Percentiles rank a stretch among this genome's conserved stretches.
phyloP scores from a whole-genome alignment of 179 eudicot genomes.

The Monotropa hypopitys region DNA sequence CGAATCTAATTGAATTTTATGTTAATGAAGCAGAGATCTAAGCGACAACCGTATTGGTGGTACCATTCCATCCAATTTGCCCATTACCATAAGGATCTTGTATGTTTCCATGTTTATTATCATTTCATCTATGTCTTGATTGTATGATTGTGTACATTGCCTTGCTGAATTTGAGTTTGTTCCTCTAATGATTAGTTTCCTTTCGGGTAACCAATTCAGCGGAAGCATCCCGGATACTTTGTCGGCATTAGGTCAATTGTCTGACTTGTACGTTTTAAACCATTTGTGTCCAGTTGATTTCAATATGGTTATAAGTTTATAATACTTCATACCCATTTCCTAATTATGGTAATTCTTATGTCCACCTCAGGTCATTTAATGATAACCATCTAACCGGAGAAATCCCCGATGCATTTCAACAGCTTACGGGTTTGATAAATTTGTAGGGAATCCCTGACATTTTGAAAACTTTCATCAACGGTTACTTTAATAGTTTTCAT shows the following conservation, averaged over 20 bases:
- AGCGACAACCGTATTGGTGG: constrained; percentile 84
- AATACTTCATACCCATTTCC: neutral
- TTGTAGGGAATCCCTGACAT: constrained; percentile 36
- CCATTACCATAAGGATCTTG: constrained; percentile 52
- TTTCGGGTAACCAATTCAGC: constrained; percentile 73
- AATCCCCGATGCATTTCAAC: constrained; percentile 71
- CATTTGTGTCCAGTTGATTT: neutral
- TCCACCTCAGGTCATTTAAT: constrained; percentile 49
- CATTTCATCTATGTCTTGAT: neutral
- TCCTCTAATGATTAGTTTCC: constrained; percentile 48
- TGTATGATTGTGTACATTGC: neutral
- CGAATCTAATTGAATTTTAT: neutral
- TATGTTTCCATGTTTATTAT: constrained; percentile 24
- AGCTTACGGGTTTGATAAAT: constrained; percentile 47
- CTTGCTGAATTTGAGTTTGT: neutral
- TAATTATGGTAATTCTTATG: constrained; percentile 5
- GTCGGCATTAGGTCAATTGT: constrained; percentile 47
- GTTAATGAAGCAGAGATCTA: constrained; percentile 46
- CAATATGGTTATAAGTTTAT: neutral
- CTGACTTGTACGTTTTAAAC: constrained; percentile 45
- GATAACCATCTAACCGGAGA: constrained; percentile 65
- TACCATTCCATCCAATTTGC: constrained; percentile 68
- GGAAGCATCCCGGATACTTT: constrained; percentile 76
- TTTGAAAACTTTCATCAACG: neutral
- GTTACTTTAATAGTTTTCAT: neutral